Conservation (phyloP, 805 yeast species). For the Lachancea meyersii region DNA sequence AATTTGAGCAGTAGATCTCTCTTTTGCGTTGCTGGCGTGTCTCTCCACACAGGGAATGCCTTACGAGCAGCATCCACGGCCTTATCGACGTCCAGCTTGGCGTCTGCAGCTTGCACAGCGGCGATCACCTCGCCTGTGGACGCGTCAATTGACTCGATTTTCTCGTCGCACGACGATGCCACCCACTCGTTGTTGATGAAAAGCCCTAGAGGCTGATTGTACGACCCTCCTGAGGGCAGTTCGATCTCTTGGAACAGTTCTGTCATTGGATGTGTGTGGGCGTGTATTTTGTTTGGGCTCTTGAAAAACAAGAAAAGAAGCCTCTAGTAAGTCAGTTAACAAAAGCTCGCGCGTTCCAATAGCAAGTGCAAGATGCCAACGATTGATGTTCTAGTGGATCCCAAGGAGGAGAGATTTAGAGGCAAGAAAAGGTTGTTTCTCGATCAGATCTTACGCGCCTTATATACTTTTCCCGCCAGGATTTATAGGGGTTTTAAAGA, state of each 20-base stretch:
- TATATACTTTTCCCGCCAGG: not conserved
- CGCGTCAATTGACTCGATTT: slow-evolving; percentile 41
- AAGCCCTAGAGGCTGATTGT: slow-evolving; percentile 69
- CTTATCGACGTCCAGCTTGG: slow-evolving; percentile 43
- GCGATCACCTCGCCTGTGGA: slow-evolving; percentile 48
- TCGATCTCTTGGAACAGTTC: slow-evolving; percentile 33
- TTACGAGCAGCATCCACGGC: slow-evolving; percentile 49
- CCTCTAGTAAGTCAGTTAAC: too few relatives aligned
- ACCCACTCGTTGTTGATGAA: slow-evolving; percentile 73
- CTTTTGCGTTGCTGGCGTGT: slow-evolving; percentile 41
- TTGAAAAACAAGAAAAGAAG: too few relatives aligned
- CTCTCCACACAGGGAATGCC: slow-evolving; percentile 48
- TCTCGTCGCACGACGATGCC: slow-evolving; percentile 42
- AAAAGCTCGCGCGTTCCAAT: too few relatives aligned
- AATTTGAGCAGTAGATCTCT: slow-evolving; percentile 43
- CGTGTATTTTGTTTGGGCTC: too few relatives aligned
- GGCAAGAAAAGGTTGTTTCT: too few relatives aligned
- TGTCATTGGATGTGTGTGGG: not conserved
- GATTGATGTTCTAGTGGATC: too few relatives aligned
- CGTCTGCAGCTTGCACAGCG: slow-evolving; percentile 44
- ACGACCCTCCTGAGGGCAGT: slow-evolving; percentile 61
- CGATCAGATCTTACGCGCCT: too few relatives aligned
- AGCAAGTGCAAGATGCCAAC: too few relatives aligned
- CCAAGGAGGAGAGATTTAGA: too few relatives aligned
- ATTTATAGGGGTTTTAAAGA: not conserved